Evolutionary conservation across 2,329 filamentous ascomycete genomes (phyloP), one percentile per base, ranked within the genome.

Genomic region (Mollisiaceae sp.): DNA sequence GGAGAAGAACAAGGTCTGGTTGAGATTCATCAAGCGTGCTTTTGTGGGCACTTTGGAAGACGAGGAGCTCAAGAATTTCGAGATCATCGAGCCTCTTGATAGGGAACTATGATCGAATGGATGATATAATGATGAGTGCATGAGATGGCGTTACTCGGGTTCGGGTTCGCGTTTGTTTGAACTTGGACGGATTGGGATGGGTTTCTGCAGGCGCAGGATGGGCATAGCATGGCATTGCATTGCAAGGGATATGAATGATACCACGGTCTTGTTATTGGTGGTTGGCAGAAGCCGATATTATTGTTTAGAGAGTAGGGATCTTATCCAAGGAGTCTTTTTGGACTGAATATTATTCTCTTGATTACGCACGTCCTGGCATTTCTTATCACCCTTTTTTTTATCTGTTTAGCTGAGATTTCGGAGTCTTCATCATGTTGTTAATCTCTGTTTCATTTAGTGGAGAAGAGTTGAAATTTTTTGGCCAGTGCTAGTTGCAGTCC

Each of bases 11-110:
- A 88, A 89, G 76, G 82, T 87, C 6, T 97, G 93, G 93, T 82
- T 89, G 66, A 87, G 89, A 59, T 97, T 97, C 76, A 80, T 96
- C 35, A 78, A 82, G 65, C 87, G 92, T 63, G 93, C 93, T 0
- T 97, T 95, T 79, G 91, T 97, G 24, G 86, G 88, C 45, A 93
- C 89, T 3, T 79, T 91, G 72, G 83, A 87, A 59, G 80, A 86
- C 62, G 83, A 90, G 59, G 87, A 94, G 47, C 81, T 96, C 18
- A 75, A 80, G 64, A 59, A 50, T 57, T 74, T 72, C 56, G 64
- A 68, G 24, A 27, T 3, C 2, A 50, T 24, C 11, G 50, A 54
- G 50, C 18, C 50, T 2, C 45, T 22, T 22, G 24, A 35, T 35
- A 18, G 50, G 50, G 50, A 54, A 27, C 32, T 54, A 18, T 54